Conservation (phyloP, 2,329 filamentous ascomycete genomes). For the Aquanectria penicillioides region DNA sequence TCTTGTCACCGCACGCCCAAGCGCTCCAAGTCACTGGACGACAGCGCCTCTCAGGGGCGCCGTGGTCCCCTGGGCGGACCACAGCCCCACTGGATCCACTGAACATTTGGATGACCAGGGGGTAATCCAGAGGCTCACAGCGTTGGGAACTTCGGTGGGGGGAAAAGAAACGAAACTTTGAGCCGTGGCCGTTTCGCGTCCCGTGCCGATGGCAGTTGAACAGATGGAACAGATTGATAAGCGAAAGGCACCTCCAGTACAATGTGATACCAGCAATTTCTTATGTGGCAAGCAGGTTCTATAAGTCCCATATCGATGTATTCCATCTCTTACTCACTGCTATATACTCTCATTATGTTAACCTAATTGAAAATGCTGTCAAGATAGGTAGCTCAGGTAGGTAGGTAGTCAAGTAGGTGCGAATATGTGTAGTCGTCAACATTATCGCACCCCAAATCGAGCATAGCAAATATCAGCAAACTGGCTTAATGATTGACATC, state of each 20-base stretch:
- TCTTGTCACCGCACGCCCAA: not conserved
- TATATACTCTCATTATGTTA: too few relatives aligned
- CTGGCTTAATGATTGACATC: too few relatives aligned
- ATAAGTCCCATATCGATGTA: too few relatives aligned
- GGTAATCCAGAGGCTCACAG: too few relatives aligned
- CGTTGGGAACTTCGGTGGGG: too few relatives aligned
- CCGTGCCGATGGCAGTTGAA: conserved; percentile 16
- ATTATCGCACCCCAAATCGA: not conserved
- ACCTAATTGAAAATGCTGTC: too few relatives aligned
- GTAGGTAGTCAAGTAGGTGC: not conserved
- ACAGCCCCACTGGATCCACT: conserved; percentile 14
- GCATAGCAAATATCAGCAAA: not conserved
- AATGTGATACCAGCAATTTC: too few relatives aligned
- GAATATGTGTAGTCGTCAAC: not conserved
- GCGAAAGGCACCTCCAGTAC: not conserved
- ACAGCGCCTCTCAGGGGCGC: conserved; percentile 31
- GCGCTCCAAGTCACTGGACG: conserved; percentile 37
- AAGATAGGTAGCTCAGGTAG: not conserved
- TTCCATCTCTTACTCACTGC: too few relatives aligned
- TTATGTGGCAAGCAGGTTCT: too few relatives aligned
- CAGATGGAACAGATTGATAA: conserved; percentile 5
- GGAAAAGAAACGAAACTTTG: conserved; percentile 2
- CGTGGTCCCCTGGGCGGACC: conserved; percentile 27
- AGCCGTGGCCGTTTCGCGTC: conserved; percentile 18
- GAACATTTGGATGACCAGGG: conserved; percentile 10